Evolutionary conservation across 352 stramenopile genomes (phyloP).

Genomic region (Phytophthora macrochlamydospora): DNA sequence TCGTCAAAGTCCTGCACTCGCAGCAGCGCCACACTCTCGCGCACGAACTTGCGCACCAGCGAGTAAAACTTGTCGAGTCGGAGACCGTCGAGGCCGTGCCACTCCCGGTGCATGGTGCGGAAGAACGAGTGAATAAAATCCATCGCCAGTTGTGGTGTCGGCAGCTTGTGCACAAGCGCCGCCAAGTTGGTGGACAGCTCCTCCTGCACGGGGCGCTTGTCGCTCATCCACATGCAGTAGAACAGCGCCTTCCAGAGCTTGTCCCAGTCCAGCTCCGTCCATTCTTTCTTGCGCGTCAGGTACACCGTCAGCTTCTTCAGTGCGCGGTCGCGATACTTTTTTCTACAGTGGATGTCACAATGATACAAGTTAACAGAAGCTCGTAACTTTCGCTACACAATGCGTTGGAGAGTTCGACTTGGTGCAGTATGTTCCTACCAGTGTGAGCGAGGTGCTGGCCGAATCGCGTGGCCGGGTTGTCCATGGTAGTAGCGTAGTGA

Average conservation of each 20-base stretch:
- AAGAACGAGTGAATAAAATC: conserved; percentile 85
- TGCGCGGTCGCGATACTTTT: conserved; percentile 85
- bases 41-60: conserved; percentile 82
- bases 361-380: not conserved
- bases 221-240: conserved; percentile 92
- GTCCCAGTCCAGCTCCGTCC: conserved; percentile 81
- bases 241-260: conserved; percentile 91
- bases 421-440: conserved; percentile 29
- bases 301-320: conserved; percentile 85
- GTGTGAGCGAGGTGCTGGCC: conserved; percentile 86
- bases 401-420: not conserved
- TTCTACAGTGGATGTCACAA: no score
- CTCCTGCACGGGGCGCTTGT: conserved; percentile 83
- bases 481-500: conserved; percentile 37
- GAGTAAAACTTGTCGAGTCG: conserved; percentile 89
- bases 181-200: conserved; percentile 78
- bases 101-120: conserved; percentile 86
- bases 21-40: conserved; percentile 68
- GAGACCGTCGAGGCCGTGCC: conserved; percentile 85
- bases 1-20: conserved; percentile 59
- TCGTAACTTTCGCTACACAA: no score
- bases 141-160: conserved; percentile 47
- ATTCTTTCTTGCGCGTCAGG: conserved; percentile 66
- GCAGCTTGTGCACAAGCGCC: conserved; percentile 63
- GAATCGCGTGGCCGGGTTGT: conserved; percentile 83